A percentile compares a stretch with the other conserved stretches of the same genome.
These are phyloP conservation scores for Raphidocelis subcapitata DNA, from an alignment of 139 green algal species.

Conservation along the genomic window DNA sequence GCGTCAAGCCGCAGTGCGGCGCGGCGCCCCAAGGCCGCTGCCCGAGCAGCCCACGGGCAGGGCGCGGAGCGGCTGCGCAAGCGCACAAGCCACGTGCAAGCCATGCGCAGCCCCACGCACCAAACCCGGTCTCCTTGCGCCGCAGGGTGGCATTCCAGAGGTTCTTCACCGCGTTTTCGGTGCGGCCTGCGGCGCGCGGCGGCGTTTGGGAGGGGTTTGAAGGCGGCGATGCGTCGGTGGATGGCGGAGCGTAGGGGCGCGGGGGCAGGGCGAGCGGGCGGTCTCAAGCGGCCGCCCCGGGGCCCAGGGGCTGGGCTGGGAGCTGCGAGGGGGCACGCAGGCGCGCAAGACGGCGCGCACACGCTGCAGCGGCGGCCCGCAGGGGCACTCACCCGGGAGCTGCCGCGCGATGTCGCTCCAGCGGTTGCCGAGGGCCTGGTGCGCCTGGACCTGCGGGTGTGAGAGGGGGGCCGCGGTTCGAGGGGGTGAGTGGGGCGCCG, in stretches of 20 bases:
- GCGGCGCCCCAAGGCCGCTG: no score
- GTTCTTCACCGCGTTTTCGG: slow-evolving; percentile 95
- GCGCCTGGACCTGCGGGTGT: slow-evolving; percentile 23
- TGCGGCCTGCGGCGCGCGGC: slow-evolving; percentile 38
- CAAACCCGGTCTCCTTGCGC: slow-evolving; percentile 17
- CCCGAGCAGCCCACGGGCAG: no score
- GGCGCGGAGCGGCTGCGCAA: no score
- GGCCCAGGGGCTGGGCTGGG: not conserved
- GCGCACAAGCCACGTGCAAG: no score
- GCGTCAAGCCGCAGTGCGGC: not conserved
- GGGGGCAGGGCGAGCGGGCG: not conserved
- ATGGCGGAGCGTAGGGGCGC: not conserved
- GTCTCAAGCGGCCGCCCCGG: not conserved
- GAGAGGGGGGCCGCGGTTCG: no score
- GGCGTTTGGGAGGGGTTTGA: not conserved
- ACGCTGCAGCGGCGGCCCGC: no score
- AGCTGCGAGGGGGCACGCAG: not conserved
- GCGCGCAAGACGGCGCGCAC: not conserved
- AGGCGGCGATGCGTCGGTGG: not conserved
- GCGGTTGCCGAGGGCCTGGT: slow-evolving; percentile 38
- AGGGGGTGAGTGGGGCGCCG: no score
- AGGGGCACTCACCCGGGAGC: slow-evolving; percentile 17
- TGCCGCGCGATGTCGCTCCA: slow-evolving; percentile 44
- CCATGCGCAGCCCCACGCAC: not conserved
- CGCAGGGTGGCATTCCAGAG: slow-evolving; percentile 64